Base-by-base conservation (phyloP, 202 grass and related monocot genomes). In the Zoysia matrella region DNA sequence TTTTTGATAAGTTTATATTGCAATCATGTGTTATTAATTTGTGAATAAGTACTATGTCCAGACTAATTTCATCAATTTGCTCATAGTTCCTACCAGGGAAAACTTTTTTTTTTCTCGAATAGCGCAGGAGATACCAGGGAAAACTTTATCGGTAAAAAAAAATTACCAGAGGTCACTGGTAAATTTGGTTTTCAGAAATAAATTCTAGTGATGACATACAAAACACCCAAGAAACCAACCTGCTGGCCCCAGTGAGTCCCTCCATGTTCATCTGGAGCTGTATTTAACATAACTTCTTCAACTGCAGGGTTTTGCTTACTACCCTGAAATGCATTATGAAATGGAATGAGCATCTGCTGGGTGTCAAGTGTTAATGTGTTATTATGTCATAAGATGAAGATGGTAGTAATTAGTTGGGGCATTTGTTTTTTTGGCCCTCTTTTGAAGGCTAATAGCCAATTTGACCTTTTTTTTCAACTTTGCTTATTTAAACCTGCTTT, bases 171-270 rank as follows among this genome's bases (percentile, higher is more conserved):
- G 30, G 30, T 36, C 30, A 36, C 30, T 36, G 30, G 30, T 36
- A 36, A 36, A 36, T 36, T 36, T 36, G 30, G 30, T 36, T 36
- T 36, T 36, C 30, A 36, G 30, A 36, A 36, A 36, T 8, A 79
- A 14, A 74, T 39, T 80, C 39, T 16, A 63, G 40, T 22, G 82
- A 54, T 72, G 12, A 55, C 16, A 36, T 36, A 36, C 30, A 36
- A 36, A 1, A 36, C 30, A 36, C 30, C 63, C 50, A 82, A 55
- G 61, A 84, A 89, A 79, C 50, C 47, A 78, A 99, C 96, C 96
- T 99, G 96, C 80, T 99, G 96, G 10, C 96, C 96, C 96, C 93
- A 96, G 57, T 99, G 96, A 66, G 93, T 99, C 1, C 91, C 81
- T 45, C 87, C 87, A 8, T 93, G 71, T 47, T 72, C 80, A 89